Evolutionary conservation across 495 filamentous ascomycete genomes (phyloP), one percentile per base, ranked within the genome.

Genomic region (Achaetomiella virescens): DNA sequence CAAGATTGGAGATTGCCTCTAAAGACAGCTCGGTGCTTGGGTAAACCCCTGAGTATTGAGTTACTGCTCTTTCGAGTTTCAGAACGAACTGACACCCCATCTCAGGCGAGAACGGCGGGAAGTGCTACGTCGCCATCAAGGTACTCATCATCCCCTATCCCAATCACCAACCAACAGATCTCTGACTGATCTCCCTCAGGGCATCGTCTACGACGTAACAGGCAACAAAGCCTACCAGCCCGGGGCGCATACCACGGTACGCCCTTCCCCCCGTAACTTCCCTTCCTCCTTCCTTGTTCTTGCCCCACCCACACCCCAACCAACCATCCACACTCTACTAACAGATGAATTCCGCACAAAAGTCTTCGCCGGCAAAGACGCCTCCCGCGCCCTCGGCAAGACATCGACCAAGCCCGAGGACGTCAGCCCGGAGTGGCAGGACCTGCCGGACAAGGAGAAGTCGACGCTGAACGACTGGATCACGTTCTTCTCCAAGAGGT

Each of bases 311-410:
- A 42, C 11, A 37, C 9, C 21, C 43, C 21, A 37, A 31, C 20
- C 6, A 2, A 0, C 24, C 14, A 8, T 5, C 22, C 15, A 0
- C 10, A 11, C 25, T 33, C 3, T 14, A 36, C 37, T 11, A 17
- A 5, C 25, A 11, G n/a, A n/a, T n/a, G n/a, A n/a, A n/a, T n/a
- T n/a, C n/a, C 44, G 2, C 21, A 1, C 3, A 49, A 6, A 60
- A 97, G 95, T 96, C 24, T 97, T 99, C 64, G 89, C 89, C 10
- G 93, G 95, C 59, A 92, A 95, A 66, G 93, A 99, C 66, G 84
- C 92, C 57, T 97, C 91, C 24, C 84, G 90, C 41, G 93, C 91
- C 8, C 81, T 99, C 22, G 93, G 81, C 18, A 82, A 80, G 66
- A 93, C 91, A 4, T 95, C 90, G 4, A 83, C 91, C 40, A 95